Percentiles rank a stretch among this genome's conserved stretches.
phyloP scores from a whole-genome alignment of 257 asterid genomes.

The Solanum clarkiae region DNA sequence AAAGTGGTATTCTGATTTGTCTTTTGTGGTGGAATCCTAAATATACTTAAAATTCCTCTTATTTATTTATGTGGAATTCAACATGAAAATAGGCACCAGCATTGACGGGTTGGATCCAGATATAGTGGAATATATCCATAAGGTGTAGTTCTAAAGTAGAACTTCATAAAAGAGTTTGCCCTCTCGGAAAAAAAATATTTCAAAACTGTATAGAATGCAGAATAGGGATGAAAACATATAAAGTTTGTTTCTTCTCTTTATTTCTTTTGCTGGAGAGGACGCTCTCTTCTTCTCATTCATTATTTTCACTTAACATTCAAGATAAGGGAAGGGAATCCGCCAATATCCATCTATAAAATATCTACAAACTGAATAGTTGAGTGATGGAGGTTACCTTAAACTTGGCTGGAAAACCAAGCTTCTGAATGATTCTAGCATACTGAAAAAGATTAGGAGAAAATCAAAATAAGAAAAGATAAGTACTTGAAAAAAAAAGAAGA shows the following conservation, averaged over 20 bases:
- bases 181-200: neutral
- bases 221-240: neutral
- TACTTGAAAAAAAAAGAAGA: neutral
- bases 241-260: neutral
- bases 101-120: neutral
- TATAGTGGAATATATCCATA: neutral
- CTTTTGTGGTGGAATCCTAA: neutral
- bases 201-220: neutral
- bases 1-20: neutral
- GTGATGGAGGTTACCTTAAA: constrained; percentile 43
- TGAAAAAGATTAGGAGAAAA: constrained; percentile 7
- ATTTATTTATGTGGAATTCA: neutral
- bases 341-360: neutral
- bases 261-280: neutral
- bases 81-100: neutral
- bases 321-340: neutral
- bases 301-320: neutral
- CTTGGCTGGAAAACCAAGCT: constrained; percentile 72
- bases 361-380: neutral
- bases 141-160: neutral
- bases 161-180: neutral
- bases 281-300: neutral
- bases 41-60: neutral
- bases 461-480: neutral
- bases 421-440: constrained; percentile 69